A percentile compares a stretch with the other conserved stretches of the same genome.
These are phyloP conservation scores for Penicillium sp. DNA, from an alignment of 2,329 filamentous ascomycete genomes.

Conservation along the genomic window DNA sequence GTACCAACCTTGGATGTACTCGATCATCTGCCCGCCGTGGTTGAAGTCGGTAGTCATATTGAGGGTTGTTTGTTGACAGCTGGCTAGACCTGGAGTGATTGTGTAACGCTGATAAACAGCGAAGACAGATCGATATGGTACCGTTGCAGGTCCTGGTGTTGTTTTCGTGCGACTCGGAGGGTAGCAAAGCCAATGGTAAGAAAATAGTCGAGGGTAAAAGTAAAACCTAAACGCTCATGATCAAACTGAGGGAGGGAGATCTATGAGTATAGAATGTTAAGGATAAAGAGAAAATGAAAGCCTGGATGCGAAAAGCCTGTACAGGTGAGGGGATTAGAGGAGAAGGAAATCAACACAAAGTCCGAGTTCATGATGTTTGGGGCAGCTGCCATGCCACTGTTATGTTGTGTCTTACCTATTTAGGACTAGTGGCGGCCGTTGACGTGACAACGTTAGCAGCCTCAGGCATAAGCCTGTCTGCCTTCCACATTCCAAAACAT, in stretches of 20 bases:
- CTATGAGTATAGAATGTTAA: slow-evolving; percentile 22
- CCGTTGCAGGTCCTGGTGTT: slow-evolving; percentile 2
- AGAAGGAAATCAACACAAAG: slow-evolving; percentile 23
- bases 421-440: slow-evolving; percentile 37
- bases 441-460: slow-evolving; percentile 40
- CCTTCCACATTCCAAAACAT: slow-evolving; percentile 10
- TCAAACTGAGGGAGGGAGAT: slow-evolving; percentile 14
- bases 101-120: slow-evolving; percentile 7
- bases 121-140: slow-evolving; percentile 3
- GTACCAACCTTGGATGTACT: slow-evolving; percentile 86
- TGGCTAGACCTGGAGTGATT: not conserved
- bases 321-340: slow-evolving; percentile 21
- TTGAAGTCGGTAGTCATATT: slow-evolving; percentile 53
- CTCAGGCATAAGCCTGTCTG: slow-evolving; percentile 23
- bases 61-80: slow-evolving; percentile 8
- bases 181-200: slow-evolving; percentile 14
- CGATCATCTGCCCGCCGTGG: slow-evolving; percentile 84
- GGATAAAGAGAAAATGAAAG: slow-evolving; percentile 19
- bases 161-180: slow-evolving; percentile 7
- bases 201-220: slow-evolving; percentile 14
- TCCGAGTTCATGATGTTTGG: slow-evolving; percentile 34
- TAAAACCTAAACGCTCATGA: slow-evolving; percentile 32
- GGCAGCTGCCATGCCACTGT: slow-evolving; percentile 41
- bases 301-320: not conserved
- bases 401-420: slow-evolving; percentile 40